phyloP scores from a whole-genome alignment of 306 rosid species.

The Acacia confusa region DNA sequence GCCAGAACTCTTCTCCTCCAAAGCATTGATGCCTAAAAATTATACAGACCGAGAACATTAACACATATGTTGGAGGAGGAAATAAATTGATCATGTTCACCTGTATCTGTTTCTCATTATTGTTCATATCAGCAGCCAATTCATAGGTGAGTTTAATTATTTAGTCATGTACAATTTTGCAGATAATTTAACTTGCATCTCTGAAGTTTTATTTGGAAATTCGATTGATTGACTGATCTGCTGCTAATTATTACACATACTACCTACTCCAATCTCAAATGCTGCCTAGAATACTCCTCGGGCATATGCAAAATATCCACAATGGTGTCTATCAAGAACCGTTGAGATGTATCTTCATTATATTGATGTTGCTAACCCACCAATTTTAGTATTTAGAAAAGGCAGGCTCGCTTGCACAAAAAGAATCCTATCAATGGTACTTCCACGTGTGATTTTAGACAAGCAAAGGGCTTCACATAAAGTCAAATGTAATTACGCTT shows the following conservation, averaged over 20 bases:
- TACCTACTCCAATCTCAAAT: not conserved
- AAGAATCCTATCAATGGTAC: not conserved
- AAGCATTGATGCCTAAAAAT: slow-evolving; percentile 76
- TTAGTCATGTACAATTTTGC: not conserved
- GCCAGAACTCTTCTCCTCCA: slow-evolving; percentile 80
- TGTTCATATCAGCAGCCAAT: slow-evolving; percentile 15
- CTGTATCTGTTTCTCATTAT: slow-evolving; percentile 3
- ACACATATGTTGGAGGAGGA: not conserved
- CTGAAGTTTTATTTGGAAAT: not conserved
- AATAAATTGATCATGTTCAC: slow-evolving; percentile 11
- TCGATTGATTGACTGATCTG: not conserved
- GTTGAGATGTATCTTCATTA: not conserved
- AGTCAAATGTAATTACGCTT: not conserved
- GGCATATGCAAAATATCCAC: slow-evolving; percentile 5
- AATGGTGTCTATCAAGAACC: not conserved
- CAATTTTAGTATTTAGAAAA: slow-evolving; percentile 8
- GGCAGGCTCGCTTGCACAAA: slow-evolving; percentile 1
- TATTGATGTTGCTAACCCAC: not conserved
- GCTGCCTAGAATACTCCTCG: not conserved
- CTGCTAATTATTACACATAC: slow-evolving; percentile 3
- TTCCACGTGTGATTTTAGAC: not conserved
- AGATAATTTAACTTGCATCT: slow-evolving; percentile 10
- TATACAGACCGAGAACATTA: not conserved
- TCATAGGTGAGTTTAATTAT: slow-evolving; percentile 9
- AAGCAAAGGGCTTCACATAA: not conserved